A percentile compares a stretch with the other conserved stretches of the same genome.
Conservation (phyloP, 1,284 basidiomycete species). For the Boletus sp. region DNA sequence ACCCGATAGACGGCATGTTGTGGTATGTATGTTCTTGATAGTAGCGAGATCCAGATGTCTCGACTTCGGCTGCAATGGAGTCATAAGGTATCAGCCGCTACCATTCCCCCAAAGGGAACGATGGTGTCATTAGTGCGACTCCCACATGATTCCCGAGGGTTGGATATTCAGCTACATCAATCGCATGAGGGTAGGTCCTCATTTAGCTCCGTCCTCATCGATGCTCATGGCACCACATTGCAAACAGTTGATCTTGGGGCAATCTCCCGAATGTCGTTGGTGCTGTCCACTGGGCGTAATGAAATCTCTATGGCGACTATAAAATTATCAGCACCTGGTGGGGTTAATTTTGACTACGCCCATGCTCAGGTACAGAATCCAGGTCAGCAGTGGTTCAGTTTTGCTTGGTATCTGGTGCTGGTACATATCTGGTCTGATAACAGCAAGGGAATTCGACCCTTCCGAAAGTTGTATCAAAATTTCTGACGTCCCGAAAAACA, state of each 20-base stretch:
- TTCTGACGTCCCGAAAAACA: slow-evolving; percentile 44
- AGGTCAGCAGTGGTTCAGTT: slow-evolving; percentile 25
- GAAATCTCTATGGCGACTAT: slow-evolving; percentile 51
- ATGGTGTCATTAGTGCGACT: slow-evolving; percentile 50
- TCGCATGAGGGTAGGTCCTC: slow-evolving; percentile 56
- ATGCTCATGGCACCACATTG: slow-evolving; percentile 8
- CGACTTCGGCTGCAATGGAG: slow-evolving; percentile 60
- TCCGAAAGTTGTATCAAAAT: slow-evolving; percentile 48
- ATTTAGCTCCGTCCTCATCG: slow-evolving; percentile 1
- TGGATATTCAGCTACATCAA: slow-evolving; percentile 60
- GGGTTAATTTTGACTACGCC: slow-evolving; percentile 48
- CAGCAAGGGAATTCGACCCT: slow-evolving; percentile 31
- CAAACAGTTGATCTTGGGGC: slow-evolving; percentile 65
- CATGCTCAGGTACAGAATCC: slow-evolving; percentile 45
- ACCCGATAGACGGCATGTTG: slow-evolving; percentile 55
- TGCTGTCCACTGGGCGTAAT: slow-evolving; percentile 66
- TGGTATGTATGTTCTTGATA: slow-evolving; percentile 62
- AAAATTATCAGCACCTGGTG: slow-evolving; percentile 51
- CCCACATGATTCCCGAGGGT: slow-evolving; percentile 54
- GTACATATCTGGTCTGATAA: slow-evolving; percentile 5
- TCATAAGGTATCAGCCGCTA: slow-evolving; percentile 37
- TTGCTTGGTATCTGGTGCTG: slow-evolving; percentile 12
- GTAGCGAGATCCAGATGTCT: slow-evolving; percentile 58
- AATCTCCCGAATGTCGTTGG: slow-evolving; percentile 51
- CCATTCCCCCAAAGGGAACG: slow-evolving; percentile 28